These are phyloP conservation scores for Anthracocystis panici-leucophaei DNA, from an alignment of 1,284 basidiomycete species.

Conservation along the genomic window DNA sequence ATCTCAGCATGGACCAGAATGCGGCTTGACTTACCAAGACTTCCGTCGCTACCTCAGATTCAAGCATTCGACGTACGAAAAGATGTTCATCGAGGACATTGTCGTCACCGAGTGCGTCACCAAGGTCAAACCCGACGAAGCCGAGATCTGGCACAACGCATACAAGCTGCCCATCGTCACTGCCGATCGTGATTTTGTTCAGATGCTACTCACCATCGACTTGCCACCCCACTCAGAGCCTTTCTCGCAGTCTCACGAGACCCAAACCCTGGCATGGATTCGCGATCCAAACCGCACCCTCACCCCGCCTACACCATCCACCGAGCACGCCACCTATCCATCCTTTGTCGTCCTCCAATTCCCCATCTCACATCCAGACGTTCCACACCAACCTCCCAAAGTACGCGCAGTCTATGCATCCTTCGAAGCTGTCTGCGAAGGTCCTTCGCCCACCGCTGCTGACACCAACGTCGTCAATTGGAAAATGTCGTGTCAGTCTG, in stretches of 20 bases:
- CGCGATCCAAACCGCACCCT: conserved; percentile 23
- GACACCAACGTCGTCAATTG: conserved; percentile 20
- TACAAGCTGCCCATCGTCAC: conserved; percentile 59
- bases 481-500: conserved; percentile 63
- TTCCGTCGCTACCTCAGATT: conserved; percentile 53
- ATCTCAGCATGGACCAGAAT: conserved; percentile 37
- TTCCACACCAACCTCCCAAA: conserved; percentile 29
- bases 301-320: conserved; percentile 11
- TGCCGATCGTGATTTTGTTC: conserved; percentile 62
- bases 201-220: conserved; percentile 61
- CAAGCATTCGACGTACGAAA: conserved; percentile 55
- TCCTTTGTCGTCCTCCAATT: conserved; percentile 61
- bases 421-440: conserved; percentile 61
- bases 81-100: conserved; percentile 56
- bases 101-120: conserved; percentile 39
- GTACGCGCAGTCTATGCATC: conserved; percentile 60
- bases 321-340: conserved; percentile 21
- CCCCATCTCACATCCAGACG: conserved; percentile 48
- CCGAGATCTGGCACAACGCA: conserved; percentile 58
- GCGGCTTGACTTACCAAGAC: conserved; percentile 47
- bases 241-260: conserved; percentile 56
- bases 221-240: conserved; percentile 54
- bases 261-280: conserved; percentile 26
- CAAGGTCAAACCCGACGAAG: conserved; percentile 37
- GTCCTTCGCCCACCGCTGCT: neutral